Percentiles rank a stretch among this genome's conserved stretches.
Conservation (phyloP, 371 early-diverging fungal species). For the Apophysomyces elegans region DNA sequence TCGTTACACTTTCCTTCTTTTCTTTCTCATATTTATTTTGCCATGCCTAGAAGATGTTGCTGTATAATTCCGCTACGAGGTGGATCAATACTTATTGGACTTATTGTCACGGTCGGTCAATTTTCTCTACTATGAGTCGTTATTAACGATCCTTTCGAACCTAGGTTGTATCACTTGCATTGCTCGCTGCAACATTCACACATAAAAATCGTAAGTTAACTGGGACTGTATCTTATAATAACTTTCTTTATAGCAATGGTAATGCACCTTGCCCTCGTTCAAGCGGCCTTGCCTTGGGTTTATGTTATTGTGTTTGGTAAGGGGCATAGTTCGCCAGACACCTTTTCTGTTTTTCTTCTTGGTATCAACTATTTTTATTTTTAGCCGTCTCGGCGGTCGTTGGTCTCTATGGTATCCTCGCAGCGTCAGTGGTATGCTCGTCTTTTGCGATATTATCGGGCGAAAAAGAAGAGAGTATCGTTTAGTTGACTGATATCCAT, state of each 20-base stretch:
- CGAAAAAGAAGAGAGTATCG: background rate
- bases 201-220: constrained; percentile 47
- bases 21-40: background rate
- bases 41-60: constrained; percentile 37
- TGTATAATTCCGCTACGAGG: constrained; percentile 54
- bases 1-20: background rate
- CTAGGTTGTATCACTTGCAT: constrained; percentile 39
- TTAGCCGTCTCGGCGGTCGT: constrained; percentile 38
- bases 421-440: constrained; percentile 35
- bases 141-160: background rate
- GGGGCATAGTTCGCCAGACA: background rate
- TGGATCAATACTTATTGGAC: constrained; percentile 35
- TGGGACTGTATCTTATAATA: background rate
- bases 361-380: background rate
- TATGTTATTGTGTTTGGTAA: constrained; percentile 42
- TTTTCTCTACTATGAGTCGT: constrained; percentile 1
- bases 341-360: background rate
- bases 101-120: constrained; percentile 35
- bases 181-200: constrained; percentile 39
- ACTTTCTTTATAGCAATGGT: constrained; percentile 37
- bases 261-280: constrained; percentile 42
- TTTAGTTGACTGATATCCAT: background rate
- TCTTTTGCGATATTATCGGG: background rate
- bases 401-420: constrained; percentile 44
- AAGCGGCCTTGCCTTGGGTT: constrained; percentile 40